These are phyloP conservation scores for Suillus luteus DNA, from an alignment of 768 basidiomycete genomes.

Conservation along the genomic window DNA sequence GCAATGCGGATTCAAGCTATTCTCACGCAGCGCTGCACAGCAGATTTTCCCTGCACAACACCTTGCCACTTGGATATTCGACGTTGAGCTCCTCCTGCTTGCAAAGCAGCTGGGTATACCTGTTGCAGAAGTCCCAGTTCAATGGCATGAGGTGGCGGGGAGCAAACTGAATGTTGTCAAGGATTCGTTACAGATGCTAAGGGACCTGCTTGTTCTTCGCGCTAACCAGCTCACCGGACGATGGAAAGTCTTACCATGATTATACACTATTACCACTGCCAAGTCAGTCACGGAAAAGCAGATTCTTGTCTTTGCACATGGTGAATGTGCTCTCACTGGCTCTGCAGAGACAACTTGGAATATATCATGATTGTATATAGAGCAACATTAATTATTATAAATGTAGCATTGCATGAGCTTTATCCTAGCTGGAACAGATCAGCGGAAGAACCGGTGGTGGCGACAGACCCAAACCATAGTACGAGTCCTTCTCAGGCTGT, in stretches of 20 bases:
- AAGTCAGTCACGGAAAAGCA: background rate
- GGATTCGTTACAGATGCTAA: constrained; percentile 87
- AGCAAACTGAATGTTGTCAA: constrained; percentile 87
- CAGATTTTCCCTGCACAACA: constrained; percentile 87
- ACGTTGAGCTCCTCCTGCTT: constrained; percentile 88
- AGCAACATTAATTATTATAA: background rate
- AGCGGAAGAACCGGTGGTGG: background rate
- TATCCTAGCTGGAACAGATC: background rate
- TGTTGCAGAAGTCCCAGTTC: constrained; percentile 82
- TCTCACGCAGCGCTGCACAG: constrained; percentile 78
- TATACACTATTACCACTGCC: constrained; percentile 26
- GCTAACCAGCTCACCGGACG: constrained; percentile 79
- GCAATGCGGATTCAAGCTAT: constrained; percentile 97
- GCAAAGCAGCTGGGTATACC: constrained; percentile 80
- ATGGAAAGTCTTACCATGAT: constrained; percentile 53
- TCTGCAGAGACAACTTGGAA: background rate
- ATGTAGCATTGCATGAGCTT: background rate
- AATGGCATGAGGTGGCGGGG: constrained; percentile 93
- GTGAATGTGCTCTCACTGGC: background rate
- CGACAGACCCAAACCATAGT: background rate
- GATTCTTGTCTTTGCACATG: background rate
- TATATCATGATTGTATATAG: background rate
- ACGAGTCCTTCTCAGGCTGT: background rate
- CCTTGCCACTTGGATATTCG: constrained; percentile 93
- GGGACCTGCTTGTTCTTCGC: constrained; percentile 81